phyloP scores from a whole-genome alignment of 805 yeast genomes.

The Kodamaea fukazawae region DNA sequence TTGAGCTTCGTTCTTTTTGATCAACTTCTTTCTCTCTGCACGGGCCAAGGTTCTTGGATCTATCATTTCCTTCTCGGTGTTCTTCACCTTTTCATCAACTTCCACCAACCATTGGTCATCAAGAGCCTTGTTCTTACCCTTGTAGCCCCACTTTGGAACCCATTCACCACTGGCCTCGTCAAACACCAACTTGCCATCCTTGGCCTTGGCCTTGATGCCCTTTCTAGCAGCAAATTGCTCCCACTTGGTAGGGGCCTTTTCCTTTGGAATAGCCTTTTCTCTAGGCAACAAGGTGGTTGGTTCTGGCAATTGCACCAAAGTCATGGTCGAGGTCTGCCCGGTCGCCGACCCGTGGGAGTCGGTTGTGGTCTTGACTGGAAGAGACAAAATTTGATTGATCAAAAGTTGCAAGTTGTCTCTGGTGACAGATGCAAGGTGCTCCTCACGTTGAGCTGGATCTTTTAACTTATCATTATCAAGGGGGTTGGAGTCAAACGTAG shows the following conservation, averaged over 20 bases:
- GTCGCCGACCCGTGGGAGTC: slow-evolving; percentile 59
- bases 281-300: slow-evolving; percentile 83
- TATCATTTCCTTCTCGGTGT: slow-evolving; percentile 54
- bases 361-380: slow-evolving; percentile 86
- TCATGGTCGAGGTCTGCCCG: slow-evolving; percentile 70
- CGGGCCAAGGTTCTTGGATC: slow-evolving; percentile 86
- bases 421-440: slow-evolving; percentile 59
- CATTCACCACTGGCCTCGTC: slow-evolving; percentile 91
- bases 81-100: slow-evolving; percentile 69
- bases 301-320: slow-evolving; percentile 80
- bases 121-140: slow-evolving; percentile 82
- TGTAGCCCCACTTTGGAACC: slow-evolving; percentile 99
- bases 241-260: slow-evolving; percentile 93
- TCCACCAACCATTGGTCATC: slow-evolving; percentile 97
- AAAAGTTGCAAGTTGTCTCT: slow-evolving; percentile 92
- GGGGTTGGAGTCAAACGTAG: slow-evolving; percentile 88
- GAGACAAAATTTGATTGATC: slow-evolving; percentile 83
- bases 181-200: slow-evolving; percentile 82
- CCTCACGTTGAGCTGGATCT: slow-evolving; percentile 57
- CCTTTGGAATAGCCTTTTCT: slow-evolving; percentile 93
- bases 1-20: slow-evolving; percentile 81
- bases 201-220: slow-evolving; percentile 89
- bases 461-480: slow-evolving; percentile 60
- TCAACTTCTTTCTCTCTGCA: slow-evolving; percentile 76
- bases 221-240: slow-evolving; percentile 93